Percentiles rank a stretch among this genome's conserved stretches.
Evolutionary conservation across 1,139 yeast species (phyloP).

Genomic region (Yamadazyma buinensis): DNA sequence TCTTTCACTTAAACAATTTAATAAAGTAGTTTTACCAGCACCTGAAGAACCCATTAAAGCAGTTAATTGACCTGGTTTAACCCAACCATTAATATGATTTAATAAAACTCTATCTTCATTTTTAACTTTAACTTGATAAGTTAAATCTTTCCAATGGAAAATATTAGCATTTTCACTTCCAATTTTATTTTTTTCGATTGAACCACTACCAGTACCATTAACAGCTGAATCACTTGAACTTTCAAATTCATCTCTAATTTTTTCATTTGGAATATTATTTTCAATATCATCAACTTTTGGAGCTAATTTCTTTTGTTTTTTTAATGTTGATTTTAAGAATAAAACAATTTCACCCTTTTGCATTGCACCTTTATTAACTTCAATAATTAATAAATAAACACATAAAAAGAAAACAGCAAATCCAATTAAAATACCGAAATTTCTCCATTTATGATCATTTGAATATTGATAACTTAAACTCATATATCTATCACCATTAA

Average conservation of each 20-base stretch:
- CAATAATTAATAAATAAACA: constrained; percentile 56
- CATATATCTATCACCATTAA: constrained; percentile 59
- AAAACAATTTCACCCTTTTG: constrained; percentile 82
- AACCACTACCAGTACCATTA: constrained; percentile 1
- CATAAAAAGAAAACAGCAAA: constrained; percentile 52
- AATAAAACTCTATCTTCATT: constrained; percentile 59
- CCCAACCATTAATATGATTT: constrained; percentile 78
- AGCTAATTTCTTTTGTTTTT: constrained; percentile 17
- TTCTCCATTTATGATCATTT: constrained; percentile 76
- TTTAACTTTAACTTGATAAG: constrained; percentile 70
- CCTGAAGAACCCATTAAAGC: constrained; percentile 82
- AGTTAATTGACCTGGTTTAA: constrained; percentile 52
- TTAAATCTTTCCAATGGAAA: constrained; percentile 78
- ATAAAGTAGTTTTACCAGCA: constrained; percentile 76
- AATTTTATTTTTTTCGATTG: neutral
- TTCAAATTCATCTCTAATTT: constrained; percentile 14
- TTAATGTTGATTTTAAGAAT: constrained; percentile 42
- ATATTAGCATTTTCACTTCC: constrained; percentile 28
- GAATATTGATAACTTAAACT: constrained; percentile 43
- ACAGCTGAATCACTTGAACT: constrained; percentile 1
- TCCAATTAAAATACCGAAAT: constrained; percentile 66
- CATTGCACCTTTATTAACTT: constrained; percentile 67
- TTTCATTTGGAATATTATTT: constrained; percentile 12
- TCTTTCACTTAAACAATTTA: constrained; percentile 74
- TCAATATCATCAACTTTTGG: constrained; percentile 14